Percentiles rank a stretch among this genome's conserved stretches.
Conservation (phyloP, 805 yeast genomes). For the Scheffersomyces coipomensis region DNA sequence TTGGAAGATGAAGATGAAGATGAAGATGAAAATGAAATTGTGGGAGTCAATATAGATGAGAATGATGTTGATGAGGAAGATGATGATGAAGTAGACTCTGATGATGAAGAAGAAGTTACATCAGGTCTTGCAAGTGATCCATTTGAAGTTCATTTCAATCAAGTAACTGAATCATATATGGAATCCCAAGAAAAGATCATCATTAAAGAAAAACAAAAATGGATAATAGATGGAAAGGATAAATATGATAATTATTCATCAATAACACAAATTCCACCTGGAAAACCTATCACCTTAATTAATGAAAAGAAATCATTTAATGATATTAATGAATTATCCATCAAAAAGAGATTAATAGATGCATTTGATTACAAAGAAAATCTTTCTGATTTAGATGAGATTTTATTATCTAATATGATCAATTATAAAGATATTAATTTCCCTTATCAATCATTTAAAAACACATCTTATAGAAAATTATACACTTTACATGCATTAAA, state of each 20-base stretch:
- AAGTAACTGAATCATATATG: constrained; percentile 38
- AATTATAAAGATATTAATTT: constrained; percentile 69
- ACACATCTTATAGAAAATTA: constrained; percentile 56
- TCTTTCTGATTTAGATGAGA: constrained; percentile 40
- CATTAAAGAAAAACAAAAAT: constrained; percentile 17
- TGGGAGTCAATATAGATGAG: constrained; percentile 9
- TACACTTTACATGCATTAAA: constrained; percentile 74
- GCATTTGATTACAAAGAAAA: constrained; percentile 17
- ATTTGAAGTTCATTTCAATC: constrained; percentile 73
- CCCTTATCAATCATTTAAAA: constrained; percentile 53
- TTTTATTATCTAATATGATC: constrained; percentile 62
- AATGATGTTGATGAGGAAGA: constrained; percentile 26
- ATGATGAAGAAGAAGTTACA: constrained; percentile 35
- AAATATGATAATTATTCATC: constrained; percentile 21
- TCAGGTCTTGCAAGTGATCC: constrained; percentile 54
- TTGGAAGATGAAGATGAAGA: constrained; percentile 12
- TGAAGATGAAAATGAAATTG: constrained; percentile 15
- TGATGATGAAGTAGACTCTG: constrained; percentile 17
- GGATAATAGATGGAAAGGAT: constrained; percentile 23
- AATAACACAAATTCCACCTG: constrained; percentile 34
- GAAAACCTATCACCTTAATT: constrained; percentile 13
- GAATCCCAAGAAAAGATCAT: constrained; percentile 22
- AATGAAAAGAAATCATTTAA: constrained; percentile 2
- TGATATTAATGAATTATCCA: constrained; percentile 18
- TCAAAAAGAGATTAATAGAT: constrained; percentile 26